Percentiles rank a stretch among this genome's conserved stretches.
Evolutionary conservation across 805 yeast species (phyloP).

Genomic region (Ogataea populi-albae): DNA sequence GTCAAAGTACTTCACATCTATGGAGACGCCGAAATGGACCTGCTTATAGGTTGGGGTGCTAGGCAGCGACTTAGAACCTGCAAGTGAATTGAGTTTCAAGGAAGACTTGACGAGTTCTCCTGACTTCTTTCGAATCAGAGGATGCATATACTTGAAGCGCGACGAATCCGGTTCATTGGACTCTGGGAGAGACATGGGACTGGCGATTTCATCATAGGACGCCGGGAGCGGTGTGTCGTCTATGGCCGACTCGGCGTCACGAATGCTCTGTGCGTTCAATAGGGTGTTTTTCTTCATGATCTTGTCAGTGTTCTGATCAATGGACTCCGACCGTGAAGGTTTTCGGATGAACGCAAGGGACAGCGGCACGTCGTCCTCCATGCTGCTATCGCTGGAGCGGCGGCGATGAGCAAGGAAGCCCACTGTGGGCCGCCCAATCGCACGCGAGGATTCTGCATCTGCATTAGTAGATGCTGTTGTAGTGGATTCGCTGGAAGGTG

Average conservation of each 20-base stretch:
- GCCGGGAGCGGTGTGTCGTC: too few species aligned
- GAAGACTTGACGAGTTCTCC: slow-evolving; percentile 85
- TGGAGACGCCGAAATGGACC: slow-evolving; percentile 81
- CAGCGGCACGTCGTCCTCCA: slow-evolving; percentile 25
- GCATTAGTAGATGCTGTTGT: not conserved
- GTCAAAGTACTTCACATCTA: slow-evolving; percentile 70
- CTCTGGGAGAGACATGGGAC: slow-evolving; percentile 13
- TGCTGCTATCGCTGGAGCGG: slow-evolving; percentile 18
- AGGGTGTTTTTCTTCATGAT: slow-evolving; percentile 33
- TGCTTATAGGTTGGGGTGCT: slow-evolving; percentile 61
- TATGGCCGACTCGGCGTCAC: too few species aligned
- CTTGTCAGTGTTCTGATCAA: slow-evolving; percentile 20
- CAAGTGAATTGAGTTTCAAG: slow-evolving; percentile 43
- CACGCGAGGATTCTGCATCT: slow-evolving; percentile 1
- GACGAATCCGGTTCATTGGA: slow-evolving; percentile 4
- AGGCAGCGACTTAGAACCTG: slow-evolving; percentile 41
- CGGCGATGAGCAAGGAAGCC: slow-evolving; percentile 9
- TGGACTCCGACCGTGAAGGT: slow-evolving; percentile 31
- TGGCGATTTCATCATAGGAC: too few species aligned
- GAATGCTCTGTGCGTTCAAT: slow-evolving; percentile 21
- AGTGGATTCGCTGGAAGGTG: not conserved
- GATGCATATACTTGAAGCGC: slow-evolving; percentile 22
- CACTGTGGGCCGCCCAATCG: not conserved
- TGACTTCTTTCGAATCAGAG: slow-evolving; percentile 73
- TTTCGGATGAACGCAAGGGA: slow-evolving; percentile 32